phyloP scores from a whole-genome alignment of 73 alveolate genomes.

The Blepharisma stoltei region DNA sequence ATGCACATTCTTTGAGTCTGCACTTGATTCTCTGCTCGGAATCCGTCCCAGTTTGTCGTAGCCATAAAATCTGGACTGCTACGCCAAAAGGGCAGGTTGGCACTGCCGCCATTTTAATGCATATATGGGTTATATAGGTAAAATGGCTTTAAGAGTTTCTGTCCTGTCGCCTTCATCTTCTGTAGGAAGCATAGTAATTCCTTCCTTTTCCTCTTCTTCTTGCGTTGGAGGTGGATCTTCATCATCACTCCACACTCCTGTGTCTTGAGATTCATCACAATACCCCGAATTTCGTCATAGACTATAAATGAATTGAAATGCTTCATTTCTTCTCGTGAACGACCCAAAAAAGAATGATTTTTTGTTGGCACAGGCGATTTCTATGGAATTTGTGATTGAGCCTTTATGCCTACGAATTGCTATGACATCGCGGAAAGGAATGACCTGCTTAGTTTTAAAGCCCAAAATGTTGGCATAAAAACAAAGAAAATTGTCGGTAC shows the following conservation, averaged over 20 bases:
- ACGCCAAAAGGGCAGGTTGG: no score
- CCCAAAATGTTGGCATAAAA: slow-evolving; percentile 71
- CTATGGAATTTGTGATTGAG: slow-evolving; percentile 44
- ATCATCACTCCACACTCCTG: slow-evolving; percentile 37
- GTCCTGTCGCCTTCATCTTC: slow-evolving; percentile 24
- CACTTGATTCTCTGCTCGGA: no score
- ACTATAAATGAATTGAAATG: slow-evolving; percentile 45
- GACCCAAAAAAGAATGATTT: slow-evolving; percentile 35
- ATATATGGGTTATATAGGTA: no score
- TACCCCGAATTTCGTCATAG: slow-evolving; percentile 58
- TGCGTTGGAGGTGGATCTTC: slow-evolving; percentile 31
- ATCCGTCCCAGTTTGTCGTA: no score
- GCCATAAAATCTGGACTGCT: no score
- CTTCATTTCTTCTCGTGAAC: slow-evolving; percentile 39
- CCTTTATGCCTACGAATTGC: slow-evolving; percentile 46
- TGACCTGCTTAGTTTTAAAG: slow-evolving; percentile 47
- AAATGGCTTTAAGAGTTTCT: background rate
- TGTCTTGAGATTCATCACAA: slow-evolving; percentile 35
- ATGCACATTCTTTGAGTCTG: no score
- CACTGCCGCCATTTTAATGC: no score
- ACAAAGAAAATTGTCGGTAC: slow-evolving; percentile 79
- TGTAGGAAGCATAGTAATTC: slow-evolving; percentile 11
- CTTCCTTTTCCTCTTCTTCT: slow-evolving; percentile 28
- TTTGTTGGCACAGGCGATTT: slow-evolving; percentile 33
- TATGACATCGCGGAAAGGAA: slow-evolving; percentile 65